Base-by-base conservation (phyloP, 2,329 filamentous ascomycete genomes). In the Ophiognomonia clavigignenti-juglandacearum region DNA sequence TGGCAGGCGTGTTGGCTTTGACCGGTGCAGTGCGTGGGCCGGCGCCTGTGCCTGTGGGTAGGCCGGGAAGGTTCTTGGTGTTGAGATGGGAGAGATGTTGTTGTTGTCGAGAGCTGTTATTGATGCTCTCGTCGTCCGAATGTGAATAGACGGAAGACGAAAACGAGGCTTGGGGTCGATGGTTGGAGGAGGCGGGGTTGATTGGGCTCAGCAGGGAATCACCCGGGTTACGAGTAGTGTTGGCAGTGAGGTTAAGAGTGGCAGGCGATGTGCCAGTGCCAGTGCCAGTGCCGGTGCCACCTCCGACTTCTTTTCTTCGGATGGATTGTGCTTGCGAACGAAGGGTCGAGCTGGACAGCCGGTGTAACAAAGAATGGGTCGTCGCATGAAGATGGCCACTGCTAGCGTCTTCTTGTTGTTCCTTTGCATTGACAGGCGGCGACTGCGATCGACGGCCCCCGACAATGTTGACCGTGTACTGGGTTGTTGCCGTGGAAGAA, bases 121-220 rank as follows among this genome's bases (percentile, higher is more conserved):
- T 16, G 11, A 22, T 37, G 11, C 18, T 20, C 24, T 34, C 47
- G 38, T 53, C 52, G 14, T 53, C 58, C 38, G 54, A 56, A 23
- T 59, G 57, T 1, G 62, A 62, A 44, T 64, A 64, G 23, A 61
- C 53, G 6, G 62, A 58, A 11, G 56, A 64, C 7, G 62, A 60
- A 24, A 58, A 56, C 2, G 62, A 64, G 24, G 61, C 60, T 22
- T 62, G 61, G 23, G 61, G 58, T 43, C 61, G 54, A 24, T 56
- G 56, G 34, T 51, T 51, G 31, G 53, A 47, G 11, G 36, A 18
- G 32, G 23, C 26, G 18, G 32, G 20, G 9, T 37, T 24, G 22
- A 31, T 31, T 39, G 24, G 49, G 26, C n/a, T 41, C 45, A 22
- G 36, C 31, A 24, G 43, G 38, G 45, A 23, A n/a, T n/a, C n/a